Conservation (phyloP, 2,329 filamentous ascomycete species). For the Neofusicoccum umdonicola region DNA sequence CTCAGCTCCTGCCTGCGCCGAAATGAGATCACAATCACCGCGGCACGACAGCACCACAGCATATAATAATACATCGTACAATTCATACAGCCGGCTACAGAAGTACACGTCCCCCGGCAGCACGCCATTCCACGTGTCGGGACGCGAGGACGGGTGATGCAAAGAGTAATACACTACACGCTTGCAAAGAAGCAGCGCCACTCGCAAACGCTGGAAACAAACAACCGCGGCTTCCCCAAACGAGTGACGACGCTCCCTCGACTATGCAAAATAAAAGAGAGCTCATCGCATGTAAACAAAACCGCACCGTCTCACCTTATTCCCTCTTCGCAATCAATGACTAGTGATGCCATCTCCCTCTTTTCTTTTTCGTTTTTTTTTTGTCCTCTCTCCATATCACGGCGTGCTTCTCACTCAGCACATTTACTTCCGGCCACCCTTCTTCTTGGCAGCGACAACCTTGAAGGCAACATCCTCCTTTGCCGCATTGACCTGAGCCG, state of each 20-base stretch:
- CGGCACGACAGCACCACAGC: background rate
- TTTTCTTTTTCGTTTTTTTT: background rate
- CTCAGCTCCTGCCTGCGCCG: background rate
- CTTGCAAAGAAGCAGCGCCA: background rate
- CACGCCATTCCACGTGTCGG: background rate
- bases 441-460: slow-evolving; percentile 89
- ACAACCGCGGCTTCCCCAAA: background rate
- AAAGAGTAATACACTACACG: background rate
- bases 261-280: background rate
- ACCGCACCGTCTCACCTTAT: background rate
- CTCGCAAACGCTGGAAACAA: background rate
- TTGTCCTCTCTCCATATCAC: background rate
- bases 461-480: slow-evolving; percentile 69
- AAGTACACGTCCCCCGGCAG: background rate
- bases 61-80: background rate
- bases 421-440: slow-evolving; percentile 53
- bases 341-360: too few species aligned
- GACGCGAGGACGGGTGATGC: background rate
- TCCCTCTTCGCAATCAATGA: background rate
- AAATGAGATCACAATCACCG: background rate
- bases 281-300: background rate
- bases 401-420: background rate
- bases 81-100: slow-evolving; percentile 2
- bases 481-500: slow-evolving; percentile 21
- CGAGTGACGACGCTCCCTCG: background rate